Base-by-base conservation (phyloP, 78 protist genomes). In the Emiliania huxleyi region DNA sequence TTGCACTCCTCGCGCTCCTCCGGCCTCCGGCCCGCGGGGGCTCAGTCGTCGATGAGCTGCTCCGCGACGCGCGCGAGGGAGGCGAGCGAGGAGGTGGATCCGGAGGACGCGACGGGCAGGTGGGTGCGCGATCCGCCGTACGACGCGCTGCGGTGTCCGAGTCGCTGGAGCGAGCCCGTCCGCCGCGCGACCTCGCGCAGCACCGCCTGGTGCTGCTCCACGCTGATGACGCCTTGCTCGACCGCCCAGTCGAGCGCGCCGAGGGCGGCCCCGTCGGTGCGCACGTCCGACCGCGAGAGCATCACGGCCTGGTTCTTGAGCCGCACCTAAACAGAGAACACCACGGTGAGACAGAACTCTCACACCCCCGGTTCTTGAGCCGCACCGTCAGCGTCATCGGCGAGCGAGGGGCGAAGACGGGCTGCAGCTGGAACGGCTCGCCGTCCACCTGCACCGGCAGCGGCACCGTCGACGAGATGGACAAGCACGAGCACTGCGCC, bases 351-450 rank as follows among this genome's bases (percentile, higher is more conserved):
- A 52, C 62, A 52, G 62, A 8, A 52, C 8, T 19, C 62, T 15
- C 29, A 52, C 62, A 8, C 62, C 8, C 85, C 85, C 40, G 85
- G 85, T 35, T 22, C 35, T 40, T 8, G 75, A 18, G 85, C 33
- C 29, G 23, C 33, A 77, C 29, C 33, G 48, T 37, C 33, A 77
- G 2, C 15, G 29, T 0, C 85, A 77, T 40, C 15, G 85, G 46
- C 85, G 12, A 5, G 23, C 46, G 44, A 19, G 46, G 85, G 46
- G 48, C 85, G 29, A 40, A 77, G 1, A 40, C 2, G n/a, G 85
- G 85, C 46, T 77, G 46, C 29, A 77, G 85, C 85, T 77, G 46
- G 46, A 40, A 77, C 21, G 92, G 81, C 89, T 81, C 89, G 56
- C 89, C 89, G 38, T 81, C 89, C 29, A 81, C 23, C 38, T 81